Conservation (phyloP, 1,139 yeast species). For the Nakaseomyces uthaithaninus region DNA sequence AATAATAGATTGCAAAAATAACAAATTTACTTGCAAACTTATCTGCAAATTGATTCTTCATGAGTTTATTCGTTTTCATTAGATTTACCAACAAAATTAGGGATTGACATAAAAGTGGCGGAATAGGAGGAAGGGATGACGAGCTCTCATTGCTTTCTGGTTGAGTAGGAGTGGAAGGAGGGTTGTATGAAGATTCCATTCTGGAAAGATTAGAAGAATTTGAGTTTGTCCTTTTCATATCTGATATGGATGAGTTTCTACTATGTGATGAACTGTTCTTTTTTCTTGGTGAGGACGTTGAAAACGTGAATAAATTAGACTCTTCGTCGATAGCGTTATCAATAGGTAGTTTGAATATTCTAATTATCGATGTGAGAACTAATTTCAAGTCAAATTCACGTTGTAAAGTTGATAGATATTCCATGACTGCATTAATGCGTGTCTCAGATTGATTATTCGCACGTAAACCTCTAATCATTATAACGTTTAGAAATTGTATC, state of each 20-base stretch:
- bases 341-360: slow-evolving; percentile 42
- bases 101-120: slow-evolving; percentile 48
- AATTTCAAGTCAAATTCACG: slow-evolving; percentile 47
- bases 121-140: slow-evolving; percentile 27
- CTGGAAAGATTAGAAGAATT: slow-evolving; percentile 1
- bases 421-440: slow-evolving; percentile 40
- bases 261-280: slow-evolving; percentile 5
- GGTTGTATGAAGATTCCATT: neutral
- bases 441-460: slow-evolving; percentile 31
- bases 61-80: slow-evolving; percentile 57
- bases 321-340: slow-evolving; percentile 34
- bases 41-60: slow-evolving; percentile 42
- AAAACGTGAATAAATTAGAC: slow-evolving; percentile 32
- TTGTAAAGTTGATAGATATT: slow-evolving; percentile 45
- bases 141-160: slow-evolving; percentile 16
- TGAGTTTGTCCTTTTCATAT: slow-evolving; percentile 8
- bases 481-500: slow-evolving; percentile 52
- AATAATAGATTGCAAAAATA: slow-evolving; percentile 48
- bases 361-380: slow-evolving; percentile 41
- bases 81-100: slow-evolving; percentile 68
- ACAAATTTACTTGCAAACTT: slow-evolving; percentile 48
- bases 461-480: slow-evolving; percentile 63
- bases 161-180: slow-evolving; percentile 7
- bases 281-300: slow-evolving; percentile 14
- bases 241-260: neutral